Conservation (phyloP, 1,284 basidiomycete species). For the Heliocybe sulcata region DNA sequence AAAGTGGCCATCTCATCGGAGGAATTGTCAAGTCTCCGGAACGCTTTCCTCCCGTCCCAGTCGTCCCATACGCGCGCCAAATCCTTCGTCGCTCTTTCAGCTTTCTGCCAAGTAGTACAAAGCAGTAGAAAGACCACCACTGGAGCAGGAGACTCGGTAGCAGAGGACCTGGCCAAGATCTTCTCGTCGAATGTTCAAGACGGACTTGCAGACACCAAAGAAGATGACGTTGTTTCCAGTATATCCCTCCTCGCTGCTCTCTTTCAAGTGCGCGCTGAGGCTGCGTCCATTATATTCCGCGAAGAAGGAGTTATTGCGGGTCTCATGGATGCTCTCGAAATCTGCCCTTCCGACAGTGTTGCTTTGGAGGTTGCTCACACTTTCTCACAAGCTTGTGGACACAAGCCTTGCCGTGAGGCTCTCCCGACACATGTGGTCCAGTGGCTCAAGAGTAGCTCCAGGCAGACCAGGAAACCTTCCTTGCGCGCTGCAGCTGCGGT, state of each 20-base stretch:
- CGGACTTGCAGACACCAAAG: conserved; percentile 46
- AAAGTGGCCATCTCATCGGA: conserved; percentile 33
- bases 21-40: conserved; percentile 46
- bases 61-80: conserved; percentile 44
- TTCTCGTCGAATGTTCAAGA: conserved; percentile 41
- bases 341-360: conserved; percentile 40
- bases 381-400: conserved; percentile 64
- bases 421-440: conserved; percentile 44
- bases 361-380: conserved; percentile 58
- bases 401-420: conserved; percentile 60
- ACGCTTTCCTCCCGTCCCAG: conserved; percentile 47
- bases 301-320: conserved; percentile 56
- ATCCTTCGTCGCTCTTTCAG: conserved; percentile 58
- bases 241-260: conserved; percentile 63
- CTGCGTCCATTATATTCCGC: conserved; percentile 54
- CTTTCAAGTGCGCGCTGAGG: conserved; percentile 68
- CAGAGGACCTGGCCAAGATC: conserved; percentile 35
- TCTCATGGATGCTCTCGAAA: conserved; percentile 57
- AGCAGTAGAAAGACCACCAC: conserved; percentile 21
- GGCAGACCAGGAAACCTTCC: conserved; percentile 34
- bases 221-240: conserved; percentile 40
- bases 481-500: conserved; percentile 63
- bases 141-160: conserved; percentile 34
- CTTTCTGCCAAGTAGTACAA: conserved; percentile 53
- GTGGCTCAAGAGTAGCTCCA: conserved; percentile 60